Conservation (phyloP, 176 grass and related monocot genomes). For the Raddia guianensis region DNA sequence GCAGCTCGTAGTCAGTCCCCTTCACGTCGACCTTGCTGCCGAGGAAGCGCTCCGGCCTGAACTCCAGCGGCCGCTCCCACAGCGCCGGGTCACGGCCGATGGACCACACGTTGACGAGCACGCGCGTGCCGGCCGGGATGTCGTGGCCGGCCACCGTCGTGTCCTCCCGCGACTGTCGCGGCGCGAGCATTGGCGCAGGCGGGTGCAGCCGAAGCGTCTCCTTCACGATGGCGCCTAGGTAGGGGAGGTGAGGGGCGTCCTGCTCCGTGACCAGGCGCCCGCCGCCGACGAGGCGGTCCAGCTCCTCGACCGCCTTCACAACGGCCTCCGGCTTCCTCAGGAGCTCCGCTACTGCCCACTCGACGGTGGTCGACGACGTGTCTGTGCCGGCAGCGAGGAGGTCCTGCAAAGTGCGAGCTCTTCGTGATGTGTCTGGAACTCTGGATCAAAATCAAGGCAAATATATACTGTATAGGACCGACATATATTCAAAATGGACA, state of each 20-base stretch:
- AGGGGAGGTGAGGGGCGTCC: constrained; percentile 52
- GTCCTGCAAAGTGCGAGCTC: constrained; percentile 28
- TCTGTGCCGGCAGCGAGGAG: constrained; percentile 68
- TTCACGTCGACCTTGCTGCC: constrained; percentile 59
- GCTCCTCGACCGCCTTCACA: constrained; percentile 51
- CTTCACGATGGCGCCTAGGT: constrained; percentile 54
- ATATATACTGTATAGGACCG: no score
- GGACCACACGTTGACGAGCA: constrained; percentile 54
- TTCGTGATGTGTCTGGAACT: no score
- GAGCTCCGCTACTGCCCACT: constrained; percentile 65
- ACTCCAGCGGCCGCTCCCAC: constrained; percentile 60
- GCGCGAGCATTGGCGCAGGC: constrained; percentile 51
- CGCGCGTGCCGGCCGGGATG: constrained; percentile 50
- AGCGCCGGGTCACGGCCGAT: constrained; percentile 48
- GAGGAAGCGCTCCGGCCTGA: constrained; percentile 45
- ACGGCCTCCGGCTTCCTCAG: constrained; percentile 46
- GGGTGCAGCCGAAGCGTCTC: constrained; percentile 68
- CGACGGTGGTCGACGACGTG: constrained; percentile 60
- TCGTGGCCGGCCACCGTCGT: constrained; percentile 57
- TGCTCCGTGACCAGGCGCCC: constrained; percentile 46
- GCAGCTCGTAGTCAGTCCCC: constrained; percentile 58
- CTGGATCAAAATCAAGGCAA: no score
- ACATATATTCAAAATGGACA: no score
- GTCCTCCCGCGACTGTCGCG: constrained; percentile 40
- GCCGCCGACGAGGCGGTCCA: constrained; percentile 46